Percentiles rank a stretch among this genome's conserved stretches.
phyloP scores from a whole-genome alignment of 345 rosid genomes.

The Kernera saxatilis region DNA sequence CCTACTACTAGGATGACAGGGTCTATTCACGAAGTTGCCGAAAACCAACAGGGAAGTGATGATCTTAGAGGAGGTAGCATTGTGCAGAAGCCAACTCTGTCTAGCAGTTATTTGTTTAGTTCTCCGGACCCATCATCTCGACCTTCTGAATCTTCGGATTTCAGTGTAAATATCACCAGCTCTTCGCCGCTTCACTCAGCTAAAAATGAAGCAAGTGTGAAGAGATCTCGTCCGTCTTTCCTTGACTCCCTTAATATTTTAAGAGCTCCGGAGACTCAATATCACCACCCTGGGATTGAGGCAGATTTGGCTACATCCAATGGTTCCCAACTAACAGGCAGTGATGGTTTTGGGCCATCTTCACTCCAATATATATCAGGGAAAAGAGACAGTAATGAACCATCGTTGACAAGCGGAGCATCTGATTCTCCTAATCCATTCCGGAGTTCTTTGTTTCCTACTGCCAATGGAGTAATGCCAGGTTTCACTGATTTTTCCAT shows the following conservation, averaged over 20 bases:
- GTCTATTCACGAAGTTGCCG: slow-evolving; percentile 39
- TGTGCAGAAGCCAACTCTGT: slow-evolving; percentile 41
- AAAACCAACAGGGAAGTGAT: slow-evolving; percentile 24
- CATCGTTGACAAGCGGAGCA: slow-evolving; percentile 27
- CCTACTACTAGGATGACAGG: slow-evolving; percentile 33
- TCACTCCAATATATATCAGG: slow-evolving; percentile 30
- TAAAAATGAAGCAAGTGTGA: slow-evolving; percentile 44
- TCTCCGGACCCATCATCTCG: slow-evolving; percentile 31
- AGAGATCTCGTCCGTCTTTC: slow-evolving; percentile 82
- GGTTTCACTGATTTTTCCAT: slow-evolving; percentile 41
- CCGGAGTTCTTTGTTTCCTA: slow-evolving; percentile 30
- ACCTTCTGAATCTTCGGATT: slow-evolving; percentile 44
- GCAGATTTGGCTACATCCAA: slow-evolving; percentile 31
- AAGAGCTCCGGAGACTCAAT: slow-evolving; percentile 45
- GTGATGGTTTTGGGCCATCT: slow-evolving; percentile 36
- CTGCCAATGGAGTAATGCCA: slow-evolving; percentile 35
- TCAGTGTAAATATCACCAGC: slow-evolving; percentile 38
- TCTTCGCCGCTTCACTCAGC: slow-evolving; percentile 36
- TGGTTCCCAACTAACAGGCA: slow-evolving; percentile 33
- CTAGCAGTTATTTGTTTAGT: slow-evolving; percentile 35
- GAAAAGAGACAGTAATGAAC: slow-evolving; percentile 34
- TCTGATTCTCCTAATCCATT: slow-evolving; percentile 29
- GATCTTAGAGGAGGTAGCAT: slow-evolving; percentile 31
- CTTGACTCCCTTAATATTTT: slow-evolving; percentile 74
- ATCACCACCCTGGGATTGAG: slow-evolving; percentile 36